Percentiles rank a stretch among this genome's conserved stretches.
phyloP scores from a whole-genome alignment of 371 early-diverging fungal species.

The Funneliformis caledonium region DNA sequence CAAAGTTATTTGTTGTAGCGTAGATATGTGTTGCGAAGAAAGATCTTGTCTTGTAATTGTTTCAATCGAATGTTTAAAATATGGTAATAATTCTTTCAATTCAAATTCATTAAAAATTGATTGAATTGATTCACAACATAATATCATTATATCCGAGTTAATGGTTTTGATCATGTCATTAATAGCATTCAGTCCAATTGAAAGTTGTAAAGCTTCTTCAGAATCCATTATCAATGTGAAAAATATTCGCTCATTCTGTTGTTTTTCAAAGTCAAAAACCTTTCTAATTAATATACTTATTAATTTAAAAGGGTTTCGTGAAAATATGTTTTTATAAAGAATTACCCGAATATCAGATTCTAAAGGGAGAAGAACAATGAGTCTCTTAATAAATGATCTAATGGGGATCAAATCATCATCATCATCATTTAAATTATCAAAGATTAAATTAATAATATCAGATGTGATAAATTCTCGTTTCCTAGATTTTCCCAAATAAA shows the following conservation, averaged over 20 bases:
- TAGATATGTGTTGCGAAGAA: neutral
- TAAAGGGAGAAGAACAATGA: slow-evolving; percentile 4
- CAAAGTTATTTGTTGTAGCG: slow-evolving; percentile 26
- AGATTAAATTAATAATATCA: neutral
- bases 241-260: neutral
- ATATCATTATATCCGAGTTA: slow-evolving; percentile 19
- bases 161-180: neutral
- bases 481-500: neutral
- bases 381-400: slow-evolving; percentile 14
- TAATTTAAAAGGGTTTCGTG: slow-evolving; percentile 12
- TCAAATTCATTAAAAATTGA: slow-evolving; percentile 20
- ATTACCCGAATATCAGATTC: neutral
- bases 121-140: slow-evolving; percentile 40
- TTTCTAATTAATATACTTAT: slow-evolving; percentile 11
- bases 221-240: neutral
- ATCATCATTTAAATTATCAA: neutral
- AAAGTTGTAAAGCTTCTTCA: neutral
- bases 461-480: too few species aligned
- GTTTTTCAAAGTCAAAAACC: slow-evolving; percentile 20
- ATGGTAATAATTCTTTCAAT: neutral
- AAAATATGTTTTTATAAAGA: slow-evolving; percentile 14
- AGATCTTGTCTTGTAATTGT: neutral
- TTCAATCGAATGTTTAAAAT: slow-evolving; percentile 4
- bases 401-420: neutral
- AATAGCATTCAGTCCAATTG: neutral